Evolutionary conservation across 495 filamentous ascomycete genomes (phyloP).

Genomic region (Hyaloscypha variabilis): DNA sequence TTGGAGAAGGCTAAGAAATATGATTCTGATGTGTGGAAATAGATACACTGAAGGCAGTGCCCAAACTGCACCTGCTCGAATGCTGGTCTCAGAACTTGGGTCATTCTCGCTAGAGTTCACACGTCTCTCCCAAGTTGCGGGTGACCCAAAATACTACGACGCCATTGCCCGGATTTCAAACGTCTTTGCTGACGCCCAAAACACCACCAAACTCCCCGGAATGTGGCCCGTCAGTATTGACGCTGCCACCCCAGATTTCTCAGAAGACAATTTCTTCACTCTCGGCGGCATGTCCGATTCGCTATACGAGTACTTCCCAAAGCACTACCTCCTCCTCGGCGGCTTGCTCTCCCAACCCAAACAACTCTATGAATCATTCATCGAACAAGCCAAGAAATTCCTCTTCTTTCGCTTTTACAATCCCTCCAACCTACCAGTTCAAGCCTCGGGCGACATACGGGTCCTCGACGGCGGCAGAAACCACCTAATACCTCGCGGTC

Average conservation of each 20-base stretch:
- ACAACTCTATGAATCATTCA: conserved; percentile 71
- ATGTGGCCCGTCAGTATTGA: conserved; percentile 82
- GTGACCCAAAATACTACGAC: conserved; percentile 87
- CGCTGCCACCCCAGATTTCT: conserved; percentile 45
- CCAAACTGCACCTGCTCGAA: conserved; percentile 26
- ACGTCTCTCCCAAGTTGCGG: conserved; percentile 81
- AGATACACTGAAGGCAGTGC: conserved; percentile 26
- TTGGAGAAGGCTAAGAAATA: not conserved
- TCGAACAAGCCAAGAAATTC: conserved; percentile 63
- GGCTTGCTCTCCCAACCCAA: conserved; percentile 74
- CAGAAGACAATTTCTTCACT: conserved; percentile 53
- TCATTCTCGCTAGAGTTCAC: conserved; percentile 88
- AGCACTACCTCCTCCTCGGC: conserved; percentile 69
- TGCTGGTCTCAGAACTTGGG: conserved; percentile 71
- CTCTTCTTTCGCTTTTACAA: conserved; percentile 59
- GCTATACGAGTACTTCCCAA: conserved; percentile 89
- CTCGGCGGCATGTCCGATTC: conserved; percentile 81
- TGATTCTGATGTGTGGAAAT: conserved; percentile 4
- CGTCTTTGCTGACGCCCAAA: conserved; percentile 71
- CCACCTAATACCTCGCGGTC: conserved; percentile 39
- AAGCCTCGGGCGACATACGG: conserved; percentile 57
- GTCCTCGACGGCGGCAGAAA: conserved; percentile 33
- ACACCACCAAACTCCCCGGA: conserved; percentile 70
- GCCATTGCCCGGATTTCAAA: conserved; percentile 82
- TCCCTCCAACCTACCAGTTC: conserved; percentile 62